Conservation (phyloP, 2,329 filamentous ascomycete species). For the Colletotrichum sp. region DNA sequence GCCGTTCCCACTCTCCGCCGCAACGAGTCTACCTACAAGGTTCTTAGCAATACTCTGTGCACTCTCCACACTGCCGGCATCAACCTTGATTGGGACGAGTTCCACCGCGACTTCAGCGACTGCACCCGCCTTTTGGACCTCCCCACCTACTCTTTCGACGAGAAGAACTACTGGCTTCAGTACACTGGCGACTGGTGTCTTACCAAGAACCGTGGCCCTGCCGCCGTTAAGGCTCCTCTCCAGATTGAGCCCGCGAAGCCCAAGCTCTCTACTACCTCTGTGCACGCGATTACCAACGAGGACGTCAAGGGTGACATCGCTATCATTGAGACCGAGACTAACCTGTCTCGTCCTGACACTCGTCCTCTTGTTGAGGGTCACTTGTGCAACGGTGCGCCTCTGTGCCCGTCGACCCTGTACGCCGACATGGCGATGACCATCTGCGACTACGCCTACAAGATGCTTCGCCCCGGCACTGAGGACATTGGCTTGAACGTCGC, state of each 20-base stretch:
- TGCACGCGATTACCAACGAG: constrained; percentile 68
- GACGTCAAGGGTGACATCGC: constrained; percentile 65
- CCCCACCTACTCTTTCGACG: constrained; percentile 74
- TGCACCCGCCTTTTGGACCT: constrained; percentile 60
- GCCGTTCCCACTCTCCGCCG: constrained; percentile 67
- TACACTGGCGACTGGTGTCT: constrained; percentile 74
- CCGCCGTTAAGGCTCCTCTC: constrained; percentile 35
- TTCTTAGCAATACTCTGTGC: constrained; percentile 61
- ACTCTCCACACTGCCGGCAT: constrained; percentile 66
- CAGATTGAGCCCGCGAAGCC: constrained; percentile 47
- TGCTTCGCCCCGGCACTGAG: constrained; percentile 60
- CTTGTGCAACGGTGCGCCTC: constrained; percentile 68
- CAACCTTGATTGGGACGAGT: constrained; percentile 74
- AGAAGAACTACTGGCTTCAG: constrained; percentile 73
- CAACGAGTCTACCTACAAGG: constrained; percentile 69
- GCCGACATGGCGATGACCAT: constrained; percentile 71
- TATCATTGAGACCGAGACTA: constrained; percentile 68
- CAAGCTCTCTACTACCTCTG: constrained; percentile 68
- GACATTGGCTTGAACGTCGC: constrained; percentile 68
- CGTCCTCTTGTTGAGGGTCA: constrained; percentile 67
- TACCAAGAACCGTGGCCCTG: constrained; percentile 67
- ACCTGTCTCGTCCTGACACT: constrained; percentile 68
- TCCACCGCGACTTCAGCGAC: constrained; percentile 55
- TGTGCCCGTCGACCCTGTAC: constrained; percentile 65
- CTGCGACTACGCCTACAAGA: constrained; percentile 66